Base-by-base conservation (phyloP, 257 asterid species). In the Cinchona pubescens region DNA sequence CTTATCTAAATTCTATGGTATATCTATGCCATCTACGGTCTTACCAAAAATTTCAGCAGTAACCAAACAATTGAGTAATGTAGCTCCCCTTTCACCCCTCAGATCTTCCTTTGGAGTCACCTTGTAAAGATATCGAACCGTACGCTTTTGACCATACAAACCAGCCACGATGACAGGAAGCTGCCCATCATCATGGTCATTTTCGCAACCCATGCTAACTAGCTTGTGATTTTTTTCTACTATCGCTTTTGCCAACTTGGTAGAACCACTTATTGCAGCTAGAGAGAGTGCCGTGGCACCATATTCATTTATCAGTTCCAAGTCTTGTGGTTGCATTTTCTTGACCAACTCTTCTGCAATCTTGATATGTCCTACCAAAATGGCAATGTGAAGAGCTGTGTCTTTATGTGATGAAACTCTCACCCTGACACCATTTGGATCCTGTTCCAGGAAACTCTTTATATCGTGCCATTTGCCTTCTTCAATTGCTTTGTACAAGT, bases 111-210 rank as follows among this genome's bases (percentile, higher is more conserved):
- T 71, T 13, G 84, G 86, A 14, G 87, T 86, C 58, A 56, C 72
- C 21, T 9, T 1, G 64, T 73, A 86, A 12, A 86, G 76, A 75
- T 79, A 82, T 18, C 35, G 83, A 60, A 79, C 86, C 83, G 82
- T 83, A 0, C 29, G 27, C 71, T 81, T 79, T 19, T 79, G 82
- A 18, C 87, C 85, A 43, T 83, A 83, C 58, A 76, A 46, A 6
- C 86, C 87, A 48, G 86, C 89, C 59, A 83, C 83, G 53, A 79
- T 81, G n/a, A 86, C 87, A 18, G 90, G 90, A 61, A 86, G 87
- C 3, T 79, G 86, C 18, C 90, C 90, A 18, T 86, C 86, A 1
- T 86, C 86, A 4, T 82, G 82, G 0, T 77, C 85, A 53, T 66
- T 83, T 14, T n/a, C n/a, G n/a, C n/a, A n/a, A n/a, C n/a, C 43